A percentile compares a stretch with the other conserved stretches of the same genome.
These are phyloP conservation scores for Coemansia sp. DNA, from an alignment of 192 early-diverging fungal genomes.

Conservation along the genomic window DNA sequence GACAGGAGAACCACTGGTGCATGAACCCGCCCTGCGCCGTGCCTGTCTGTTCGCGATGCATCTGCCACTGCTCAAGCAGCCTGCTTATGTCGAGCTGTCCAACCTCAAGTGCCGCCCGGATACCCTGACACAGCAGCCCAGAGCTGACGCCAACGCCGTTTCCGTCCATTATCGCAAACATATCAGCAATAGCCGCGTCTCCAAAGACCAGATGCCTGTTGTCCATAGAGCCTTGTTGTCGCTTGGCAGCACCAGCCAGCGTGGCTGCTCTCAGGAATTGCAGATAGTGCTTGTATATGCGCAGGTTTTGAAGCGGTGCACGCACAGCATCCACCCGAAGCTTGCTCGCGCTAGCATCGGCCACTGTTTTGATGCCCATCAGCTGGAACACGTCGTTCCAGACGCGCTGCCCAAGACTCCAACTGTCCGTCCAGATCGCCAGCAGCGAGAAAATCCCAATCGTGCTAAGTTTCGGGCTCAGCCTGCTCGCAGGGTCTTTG, in stretches of 20 bases:
- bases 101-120: constrained; percentile 38
- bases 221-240: background rate
- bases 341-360: background rate
- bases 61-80: constrained; percentile 53
- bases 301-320: constrained; percentile 23
- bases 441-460: constrained; percentile 36
- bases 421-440: constrained; percentile 20
- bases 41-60: constrained; percentile 44
- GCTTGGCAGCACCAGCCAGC: constrained; percentile 5
- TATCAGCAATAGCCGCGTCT: constrained; percentile 31
- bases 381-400: constrained; percentile 41
- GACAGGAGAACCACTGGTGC: constrained; percentile 31
- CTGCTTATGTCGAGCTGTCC: constrained; percentile 39
- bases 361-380: constrained; percentile 1
- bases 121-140: constrained; percentile 44
- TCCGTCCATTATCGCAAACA: constrained; percentile 45
- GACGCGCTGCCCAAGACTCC: constrained; percentile 40
- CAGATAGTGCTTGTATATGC: constrained; percentile 46
- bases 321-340: background rate
- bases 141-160: constrained; percentile 35
- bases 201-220: constrained; percentile 12
- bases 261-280: constrained; percentile 20
- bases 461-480: constrained; percentile 32
- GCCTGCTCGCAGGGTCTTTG: constrained; percentile 3
- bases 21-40: constrained; percentile 32